Conservation (phyloP, 108 stramenopile genomes). For the Skeletonema tropicum region DNA sequence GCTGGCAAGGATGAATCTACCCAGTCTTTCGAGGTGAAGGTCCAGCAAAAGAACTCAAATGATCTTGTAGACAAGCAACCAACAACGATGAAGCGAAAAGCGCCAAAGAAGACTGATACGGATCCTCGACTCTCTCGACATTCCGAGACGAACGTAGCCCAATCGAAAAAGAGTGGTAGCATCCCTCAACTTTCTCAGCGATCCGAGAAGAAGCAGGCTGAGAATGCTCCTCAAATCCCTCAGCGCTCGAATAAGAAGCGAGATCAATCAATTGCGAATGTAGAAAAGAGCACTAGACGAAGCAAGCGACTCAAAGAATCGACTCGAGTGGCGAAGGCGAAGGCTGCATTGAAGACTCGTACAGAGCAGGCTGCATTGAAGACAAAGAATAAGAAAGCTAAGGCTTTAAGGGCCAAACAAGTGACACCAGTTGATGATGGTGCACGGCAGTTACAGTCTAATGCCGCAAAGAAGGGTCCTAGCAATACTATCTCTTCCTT, state of each 20-base stretch:
- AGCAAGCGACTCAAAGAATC: conserved; percentile 11
- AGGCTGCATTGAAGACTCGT: conserved; percentile 4
- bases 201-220: not conserved
- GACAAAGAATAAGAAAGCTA: not conserved
- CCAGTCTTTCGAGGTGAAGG: not conserved
- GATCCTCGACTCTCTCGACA: too few species aligned
- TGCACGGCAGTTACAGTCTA: not conserved
- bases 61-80: not conserved
- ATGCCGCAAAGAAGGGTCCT: too few species aligned
- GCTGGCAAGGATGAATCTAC: not conserved
- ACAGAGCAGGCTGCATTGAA: not conserved
- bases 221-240: not conserved
- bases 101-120: not conserved
- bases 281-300: conserved; percentile 3
- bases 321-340: not conserved
- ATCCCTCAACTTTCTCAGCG: not conserved
- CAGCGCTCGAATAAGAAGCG: not conserved
- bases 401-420: not conserved
- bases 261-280: not conserved
- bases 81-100: not conserved
- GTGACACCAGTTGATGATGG: not conserved
- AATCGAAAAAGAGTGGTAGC: too few species aligned
- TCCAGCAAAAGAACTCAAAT: not conserved
- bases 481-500: not conserved
- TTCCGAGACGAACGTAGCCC: too few species aligned